A percentile compares a stretch with the other conserved stretches of the same genome.
Evolutionary conservation across 2,329 filamentous ascomycete species (phyloP).

Genomic region (Xylariaceae sp.): DNA sequence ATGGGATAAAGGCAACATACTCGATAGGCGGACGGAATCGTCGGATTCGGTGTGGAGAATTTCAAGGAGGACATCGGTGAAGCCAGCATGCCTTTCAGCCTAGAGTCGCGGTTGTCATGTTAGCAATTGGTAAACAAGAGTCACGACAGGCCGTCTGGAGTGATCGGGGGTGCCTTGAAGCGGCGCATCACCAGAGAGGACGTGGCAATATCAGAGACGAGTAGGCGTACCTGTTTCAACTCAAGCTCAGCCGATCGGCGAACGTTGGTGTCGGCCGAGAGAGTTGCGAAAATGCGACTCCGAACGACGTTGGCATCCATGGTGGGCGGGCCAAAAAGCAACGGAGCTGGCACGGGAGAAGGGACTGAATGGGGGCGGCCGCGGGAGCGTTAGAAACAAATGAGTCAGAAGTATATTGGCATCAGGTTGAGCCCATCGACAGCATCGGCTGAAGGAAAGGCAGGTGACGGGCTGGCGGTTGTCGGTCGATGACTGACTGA

Average conservation of each 20-base stretch:
- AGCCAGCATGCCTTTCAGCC: constrained; percentile 87
- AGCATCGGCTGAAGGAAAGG: constrained; percentile 9
- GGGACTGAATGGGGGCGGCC: not conserved
- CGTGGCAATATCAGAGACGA: constrained; percentile 1
- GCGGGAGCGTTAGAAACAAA: constrained; percentile 9
- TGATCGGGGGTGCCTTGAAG: constrained; percentile 3
- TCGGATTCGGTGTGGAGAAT: constrained; percentile 88
- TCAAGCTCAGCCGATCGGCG: constrained; percentile 73
- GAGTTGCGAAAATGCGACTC: constrained; percentile 70
- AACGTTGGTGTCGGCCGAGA: constrained; percentile 67
- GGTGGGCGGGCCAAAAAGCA: constrained; percentile 25
- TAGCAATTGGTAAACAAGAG: constrained; percentile 23
- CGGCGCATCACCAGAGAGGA: constrained; percentile 22
- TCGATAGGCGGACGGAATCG: constrained; percentile 75
- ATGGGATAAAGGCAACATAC: constrained; percentile 49
- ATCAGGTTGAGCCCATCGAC: constrained; percentile 15
- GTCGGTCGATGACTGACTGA: constrained; percentile 5
- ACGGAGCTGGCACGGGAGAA: not conserved
- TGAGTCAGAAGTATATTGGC: constrained; percentile 7
- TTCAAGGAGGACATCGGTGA: constrained; percentile 83
- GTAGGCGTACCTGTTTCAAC: constrained; percentile 63
- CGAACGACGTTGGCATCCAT: constrained; percentile 74
- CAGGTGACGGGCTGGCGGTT: constrained; percentile 1
- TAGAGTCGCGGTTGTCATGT: constrained; percentile 34
- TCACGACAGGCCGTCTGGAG: constrained; percentile 1